A percentile compares a stretch with the other conserved stretches of the same genome.
Evolutionary conservation across 2,329 filamentous ascomycete species (phyloP).

Genomic region (Phoma herbarum): DNA sequence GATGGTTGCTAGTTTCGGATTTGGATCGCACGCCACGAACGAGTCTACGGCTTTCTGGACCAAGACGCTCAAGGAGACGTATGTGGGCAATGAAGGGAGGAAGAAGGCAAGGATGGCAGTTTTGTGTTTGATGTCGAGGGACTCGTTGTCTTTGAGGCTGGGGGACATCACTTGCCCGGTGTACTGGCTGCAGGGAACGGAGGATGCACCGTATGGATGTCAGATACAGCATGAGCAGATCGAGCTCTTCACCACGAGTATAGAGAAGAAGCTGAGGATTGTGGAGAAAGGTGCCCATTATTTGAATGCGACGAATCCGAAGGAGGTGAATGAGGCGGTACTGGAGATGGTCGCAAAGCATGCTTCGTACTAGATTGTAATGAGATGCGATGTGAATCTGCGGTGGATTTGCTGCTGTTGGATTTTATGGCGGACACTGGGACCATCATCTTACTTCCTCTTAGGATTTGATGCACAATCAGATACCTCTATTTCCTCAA

Average conservation of each 20-base stretch:
- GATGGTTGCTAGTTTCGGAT: constrained; percentile 57
- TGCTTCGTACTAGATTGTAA: too few species aligned
- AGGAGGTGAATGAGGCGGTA: constrained; percentile 18
- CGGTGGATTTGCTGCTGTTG: too few species aligned
- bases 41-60: constrained; percentile 56
- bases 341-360: constrained; percentile 20
- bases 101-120: constrained; percentile 57
- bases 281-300: constrained; percentile 24
- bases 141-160: constrained; percentile 56
- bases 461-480: too few species aligned
- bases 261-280: constrained; percentile 16
- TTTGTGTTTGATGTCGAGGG: constrained; percentile 58
- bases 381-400: too few species aligned
- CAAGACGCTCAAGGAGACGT: constrained; percentile 54
- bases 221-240: constrained; percentile 24
- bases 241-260: constrained; percentile 16
- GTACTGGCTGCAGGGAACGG: constrained; percentile 55
- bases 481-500: too few species aligned
- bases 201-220: constrained; percentile 20
- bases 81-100: constrained; percentile 60
- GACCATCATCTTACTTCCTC: too few species aligned
- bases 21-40: constrained; percentile 52
- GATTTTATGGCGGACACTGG: too few species aligned
- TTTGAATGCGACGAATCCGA: constrained; percentile 21
- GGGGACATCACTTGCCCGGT: constrained; percentile 60